Evolutionary conservation across 2,329 filamentous ascomycete species (phyloP).

Genomic region (Diplodia seriata): DNA sequence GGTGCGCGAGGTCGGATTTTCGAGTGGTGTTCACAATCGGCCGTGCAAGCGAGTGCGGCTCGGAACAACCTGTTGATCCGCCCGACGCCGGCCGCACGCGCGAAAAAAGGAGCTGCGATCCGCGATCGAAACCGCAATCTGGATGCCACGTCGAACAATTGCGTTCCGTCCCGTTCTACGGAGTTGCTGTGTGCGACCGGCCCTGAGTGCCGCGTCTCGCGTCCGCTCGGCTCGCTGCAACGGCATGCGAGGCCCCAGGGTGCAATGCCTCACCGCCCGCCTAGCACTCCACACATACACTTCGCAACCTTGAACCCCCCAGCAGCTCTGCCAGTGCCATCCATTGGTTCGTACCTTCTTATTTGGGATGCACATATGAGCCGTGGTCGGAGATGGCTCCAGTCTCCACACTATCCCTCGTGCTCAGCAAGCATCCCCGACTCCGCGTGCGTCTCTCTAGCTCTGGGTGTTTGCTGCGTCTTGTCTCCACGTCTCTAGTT

Average conservation of each 20-base stretch:
- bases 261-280: background rate
- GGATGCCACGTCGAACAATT: conserved; percentile 9
- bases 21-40: conserved; percentile 26
- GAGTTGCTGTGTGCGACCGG: background rate
- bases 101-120: conserved; percentile 24
- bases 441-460: background rate
- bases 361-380: background rate
- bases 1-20: conserved; percentile 30
- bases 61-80: conserved; percentile 12
- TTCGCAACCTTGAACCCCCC: background rate
- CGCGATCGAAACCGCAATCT: conserved; percentile 5
- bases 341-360: background rate
- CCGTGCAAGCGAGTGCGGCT: conserved; percentile 29
- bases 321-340: background rate
- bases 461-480: background rate
- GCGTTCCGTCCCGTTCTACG: background rate
- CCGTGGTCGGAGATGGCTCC: background rate
- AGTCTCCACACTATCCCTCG: background rate
- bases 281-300: background rate
- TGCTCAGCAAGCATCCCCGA: background rate
- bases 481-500: background rate
- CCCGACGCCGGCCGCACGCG: conserved; percentile 24
- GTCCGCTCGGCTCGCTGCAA: too few species aligned
- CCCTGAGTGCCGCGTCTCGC: background rate
- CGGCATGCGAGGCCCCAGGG: background rate